Evolutionary conservation across 768 basidiomycete species (phyloP), one percentile per base, ranked within the genome.

Genomic region (Suillus hirtellus): DNA sequence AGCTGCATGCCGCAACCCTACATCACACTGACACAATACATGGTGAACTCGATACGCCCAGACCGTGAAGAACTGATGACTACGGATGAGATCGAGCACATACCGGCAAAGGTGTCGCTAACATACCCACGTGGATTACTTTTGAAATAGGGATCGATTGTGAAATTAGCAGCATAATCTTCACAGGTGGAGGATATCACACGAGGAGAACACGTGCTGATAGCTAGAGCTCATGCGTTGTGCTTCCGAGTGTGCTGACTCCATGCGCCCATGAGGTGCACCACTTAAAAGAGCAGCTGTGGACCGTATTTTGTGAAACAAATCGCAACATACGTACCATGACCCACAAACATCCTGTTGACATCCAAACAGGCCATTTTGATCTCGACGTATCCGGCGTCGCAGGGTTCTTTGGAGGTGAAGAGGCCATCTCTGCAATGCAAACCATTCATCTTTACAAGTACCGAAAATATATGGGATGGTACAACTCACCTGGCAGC

Each of bases 401-500:
- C n/a, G 76, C 70, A 44, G 75, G 76, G 11, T 72, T 77, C 66
- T 71, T 77, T 34, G 76, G 76, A 10, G 76, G 75, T 11, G 71
- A 74, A 49, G 74, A 77, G 59, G 73, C 69, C 6, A 68, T 77
- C 27, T 66, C 74, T 0, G 69, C 76, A 10, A 71, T 76, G 62
- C 55, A 65, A n/a, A 65, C 69, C 35, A 71, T 77, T 9, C 76
- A 72, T 24, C 60, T 77, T 40, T 73, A 65, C 56, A 62, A 66
- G 27, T 65, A 69, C 12, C 68, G 70, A 60, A 73, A 69, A 11
- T 77, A 71, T 71, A 62, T 77, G 11, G 74, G 76, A 31, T 77
- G 74, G 74, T 77, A 76, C 56, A 77, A 77, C 44, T 66, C 74
- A 11, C 76, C 76, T 0, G 76, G 76, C 24, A 73, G 73, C 59